These are phyloP conservation scores for Leishmania tropica DNA, from an alignment of 208 protist genomes.

Conservation along the genomic window DNA sequence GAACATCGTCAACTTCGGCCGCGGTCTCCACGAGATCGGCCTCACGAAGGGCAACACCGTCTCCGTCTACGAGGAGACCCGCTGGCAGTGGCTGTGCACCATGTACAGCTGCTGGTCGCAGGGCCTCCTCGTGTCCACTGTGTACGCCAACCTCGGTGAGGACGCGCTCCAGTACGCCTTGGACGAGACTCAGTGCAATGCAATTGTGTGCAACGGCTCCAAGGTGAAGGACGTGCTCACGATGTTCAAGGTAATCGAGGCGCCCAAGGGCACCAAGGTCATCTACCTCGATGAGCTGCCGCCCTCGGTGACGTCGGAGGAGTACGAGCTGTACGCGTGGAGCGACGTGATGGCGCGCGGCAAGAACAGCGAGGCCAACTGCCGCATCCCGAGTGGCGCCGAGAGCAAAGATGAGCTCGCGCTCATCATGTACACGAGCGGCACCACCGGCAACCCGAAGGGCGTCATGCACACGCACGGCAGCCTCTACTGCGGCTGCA, in stretches of 20 bases:
- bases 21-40: conserved; percentile 62
- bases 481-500: conserved; percentile 62
- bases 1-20: conserved; percentile 52
- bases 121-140: conserved; percentile 64
- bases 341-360: conserved; percentile 58
- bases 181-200: conserved; percentile 60
- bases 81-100: conserved; percentile 81
- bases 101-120: conserved; percentile 72
- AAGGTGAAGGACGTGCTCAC: conserved; percentile 57
- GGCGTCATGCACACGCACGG: conserved; percentile 87
- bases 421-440: conserved; percentile 93
- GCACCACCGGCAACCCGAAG: conserved; percentile 91
- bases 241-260: conserved; percentile 38
- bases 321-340: conserved; percentile 54
- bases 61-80: conserved; percentile 84
- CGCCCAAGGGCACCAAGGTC: conserved; percentile 34
- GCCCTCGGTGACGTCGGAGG: conserved; percentile 26
- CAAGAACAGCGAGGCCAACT: conserved; percentile 26
- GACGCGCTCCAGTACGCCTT: conserved; percentile 80
- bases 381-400: conserved; percentile 34
- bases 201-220: conserved; percentile 72
- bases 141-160: conserved; percentile 89
- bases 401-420: conserved; percentile 55
- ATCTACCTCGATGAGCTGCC: conserved; percentile 72
- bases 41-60: conserved; percentile 46